These are phyloP conservation scores for Erythrophleum fordii DNA, from an alignment of 306 rosid genomes.

Conservation along the genomic window DNA sequence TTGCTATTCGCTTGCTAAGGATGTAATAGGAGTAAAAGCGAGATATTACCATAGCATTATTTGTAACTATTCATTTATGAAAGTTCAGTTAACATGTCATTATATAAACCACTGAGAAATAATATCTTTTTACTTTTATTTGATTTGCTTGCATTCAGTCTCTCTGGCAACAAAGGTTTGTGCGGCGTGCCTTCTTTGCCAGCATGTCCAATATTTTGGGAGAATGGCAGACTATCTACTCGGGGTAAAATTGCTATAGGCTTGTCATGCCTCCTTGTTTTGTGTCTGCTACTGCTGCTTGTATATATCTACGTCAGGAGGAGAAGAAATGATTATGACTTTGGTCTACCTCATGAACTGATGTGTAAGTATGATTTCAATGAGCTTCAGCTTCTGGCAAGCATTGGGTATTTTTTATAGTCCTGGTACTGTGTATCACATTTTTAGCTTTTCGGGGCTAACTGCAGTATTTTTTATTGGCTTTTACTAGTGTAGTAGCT, in stretches of 20 bases:
- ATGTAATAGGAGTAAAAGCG: conserved; percentile 8
- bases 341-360: conserved; percentile 84
- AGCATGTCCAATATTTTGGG: conserved; percentile 86
- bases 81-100: neutral
- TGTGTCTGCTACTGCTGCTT: conserved; percentile 61
- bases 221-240: conserved; percentile 72
- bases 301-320: conserved; percentile 72
- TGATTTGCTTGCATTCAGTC: conserved; percentile 58
- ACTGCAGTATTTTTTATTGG: neutral
- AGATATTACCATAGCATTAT: conserved; percentile 22
- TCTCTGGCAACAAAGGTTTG: conserved; percentile 81
- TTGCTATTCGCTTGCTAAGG: conserved; percentile 29
- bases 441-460: neutral
- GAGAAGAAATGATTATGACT: conserved; percentile 82
- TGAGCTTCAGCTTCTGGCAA: neutral
- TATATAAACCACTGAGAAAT: conserved; percentile 24
- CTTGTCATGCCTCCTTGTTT: conserved; percentile 61
- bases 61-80: neutral
- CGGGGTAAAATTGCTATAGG: conserved; percentile 78
- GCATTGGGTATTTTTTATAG: neutral
- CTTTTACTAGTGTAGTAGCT: conserved; percentile 8
- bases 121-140: conserved; percentile 19
- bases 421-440: neutral
- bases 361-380: conserved; percentile 66
- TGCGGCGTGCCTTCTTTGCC: conserved; percentile 86